Conservation (phyloP, 495 filamentous ascomycete genomes). For the Hypoxylon fragiforme region DNA sequence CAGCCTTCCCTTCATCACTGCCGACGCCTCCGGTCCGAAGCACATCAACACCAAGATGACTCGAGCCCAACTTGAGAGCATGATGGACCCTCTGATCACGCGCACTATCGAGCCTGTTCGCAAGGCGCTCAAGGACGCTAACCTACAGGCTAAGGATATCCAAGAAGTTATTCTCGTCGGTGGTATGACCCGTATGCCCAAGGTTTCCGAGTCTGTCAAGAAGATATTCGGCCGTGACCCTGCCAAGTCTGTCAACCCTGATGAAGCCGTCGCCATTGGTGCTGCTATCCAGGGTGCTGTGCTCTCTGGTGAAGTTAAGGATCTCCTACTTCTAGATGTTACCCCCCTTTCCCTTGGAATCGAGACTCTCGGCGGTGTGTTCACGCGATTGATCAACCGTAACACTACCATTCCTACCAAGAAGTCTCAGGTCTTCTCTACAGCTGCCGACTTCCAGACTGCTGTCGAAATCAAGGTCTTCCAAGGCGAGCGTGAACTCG, state of each 20-base stretch:
- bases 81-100: slow-evolving; percentile 89
- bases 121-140: slow-evolving; percentile 97
- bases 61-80: slow-evolving; percentile 85
- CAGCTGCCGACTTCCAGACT: slow-evolving; percentile 98
- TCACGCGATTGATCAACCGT: slow-evolving; percentile 98
- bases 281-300: slow-evolving; percentile 98
- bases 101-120: slow-evolving; percentile 89
- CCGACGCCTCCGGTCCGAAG: slow-evolving; percentile 90
- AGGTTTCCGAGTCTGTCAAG: slow-evolving; percentile 97
- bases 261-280: slow-evolving; percentile 98
- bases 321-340: slow-evolving; percentile 94
- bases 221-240: slow-evolving; percentile 96
- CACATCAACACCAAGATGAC: slow-evolving; percentile 97
- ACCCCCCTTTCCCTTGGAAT: slow-evolving; percentile 98
- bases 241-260: slow-evolving; percentile 98
- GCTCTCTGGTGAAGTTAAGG: slow-evolving; percentile 93
- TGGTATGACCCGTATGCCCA: slow-evolving; percentile 99
- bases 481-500: slow-evolving; percentile 99
- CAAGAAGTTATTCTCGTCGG: slow-evolving; percentile 98
- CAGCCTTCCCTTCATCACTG: slow-evolving; percentile 98
- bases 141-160: slow-evolving; percentile 91
- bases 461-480: slow-evolving; percentile 99
- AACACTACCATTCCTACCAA: slow-evolving; percentile 99
- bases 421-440: slow-evolving; percentile 99
- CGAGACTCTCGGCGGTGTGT: slow-evolving; percentile 98